Evolutionary conservation across 2,329 filamentous ascomycete species (phyloP).

Genomic region (Penicillium sp.): DNA sequence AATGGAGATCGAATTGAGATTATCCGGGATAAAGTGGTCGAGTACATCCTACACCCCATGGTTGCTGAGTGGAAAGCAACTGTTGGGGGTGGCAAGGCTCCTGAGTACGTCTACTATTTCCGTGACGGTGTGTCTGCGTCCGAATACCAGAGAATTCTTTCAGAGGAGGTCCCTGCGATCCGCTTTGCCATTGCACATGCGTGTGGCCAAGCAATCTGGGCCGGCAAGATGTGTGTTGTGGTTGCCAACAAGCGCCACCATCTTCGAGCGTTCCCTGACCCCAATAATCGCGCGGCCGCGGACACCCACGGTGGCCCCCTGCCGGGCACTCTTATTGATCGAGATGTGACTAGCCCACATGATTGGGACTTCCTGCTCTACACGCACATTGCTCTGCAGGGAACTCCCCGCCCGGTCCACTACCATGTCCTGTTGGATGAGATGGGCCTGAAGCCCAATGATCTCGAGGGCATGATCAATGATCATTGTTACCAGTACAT

Average conservation of each 20-base stretch:
- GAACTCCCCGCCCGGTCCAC: conserved; percentile 86
- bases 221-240: conserved; percentile 76
- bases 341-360: conserved; percentile 84
- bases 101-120: conserved; percentile 82
- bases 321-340: conserved; percentile 84
- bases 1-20: conserved; percentile 84
- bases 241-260: conserved; percentile 94
- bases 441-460: conserved; percentile 62
- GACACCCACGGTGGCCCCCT: conserved; percentile 80
- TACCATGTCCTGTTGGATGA: conserved; percentile 91
- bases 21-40: conserved; percentile 66
- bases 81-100: conserved; percentile 55
- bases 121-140: conserved; percentile 90
- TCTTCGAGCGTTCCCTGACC: conserved; percentile 82
- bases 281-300: conserved; percentile 47
- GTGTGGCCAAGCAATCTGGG: conserved; percentile 23
- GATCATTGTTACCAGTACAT: conserved; percentile 93
- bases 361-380: conserved; percentile 84
- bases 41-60: conserved; percentile 64
- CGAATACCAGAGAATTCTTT: conserved; percentile 76
- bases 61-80: conserved; percentile 63
- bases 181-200: conserved; percentile 12
- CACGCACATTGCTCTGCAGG: conserved; percentile 80
- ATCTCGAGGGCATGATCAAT: conserved; percentile 85
- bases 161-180: conserved; percentile 63